These are phyloP conservation scores for Colletotrichum chlorophyti DNA, from an alignment of 2,329 filamentous ascomycete genomes.

Conservation along the genomic window DNA sequence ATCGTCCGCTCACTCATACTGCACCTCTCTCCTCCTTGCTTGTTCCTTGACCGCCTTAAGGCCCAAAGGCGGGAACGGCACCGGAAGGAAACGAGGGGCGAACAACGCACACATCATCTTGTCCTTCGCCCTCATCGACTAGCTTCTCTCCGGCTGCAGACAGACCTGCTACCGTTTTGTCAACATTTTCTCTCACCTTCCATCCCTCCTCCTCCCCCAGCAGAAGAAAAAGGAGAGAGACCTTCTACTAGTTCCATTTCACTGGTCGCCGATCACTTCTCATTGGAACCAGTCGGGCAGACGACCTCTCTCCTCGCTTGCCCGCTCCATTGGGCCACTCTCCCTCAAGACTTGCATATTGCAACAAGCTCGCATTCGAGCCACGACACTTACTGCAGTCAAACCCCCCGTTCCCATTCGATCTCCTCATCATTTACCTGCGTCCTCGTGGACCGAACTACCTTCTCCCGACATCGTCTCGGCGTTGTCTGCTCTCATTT, in stretches of 20 bases:
- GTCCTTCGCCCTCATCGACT: conserved; percentile 9
- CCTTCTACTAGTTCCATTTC: not conserved
- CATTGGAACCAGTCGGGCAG: conserved; percentile 27
- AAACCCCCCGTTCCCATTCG: conserved; percentile 35
- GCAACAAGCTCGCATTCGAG: conserved; percentile 46
- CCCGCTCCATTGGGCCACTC: conserved; percentile 29
- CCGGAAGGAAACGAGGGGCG: conserved; percentile 21
- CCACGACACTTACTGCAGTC: conserved; percentile 45
- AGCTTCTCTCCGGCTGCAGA: not conserved
- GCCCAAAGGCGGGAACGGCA: conserved; percentile 21
- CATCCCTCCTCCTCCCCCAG: not conserved
- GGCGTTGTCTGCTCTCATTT: conserved; percentile 12
- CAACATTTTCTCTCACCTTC: conserved; percentile 15
- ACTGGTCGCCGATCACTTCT: conserved; percentile 5
- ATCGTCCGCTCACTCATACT: conserved; percentile 22
- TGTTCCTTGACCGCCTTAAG: conserved; percentile 24
- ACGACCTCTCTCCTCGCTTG: conserved; percentile 12
- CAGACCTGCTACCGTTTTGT: not conserved
- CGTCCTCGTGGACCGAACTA: conserved; percentile 27
- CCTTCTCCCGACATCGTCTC: conserved; percentile 27
- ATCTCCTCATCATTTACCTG: conserved; percentile 22
- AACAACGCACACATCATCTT: conserved; percentile 27
- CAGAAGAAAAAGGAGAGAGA: not conserved
- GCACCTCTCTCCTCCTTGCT: conserved; percentile 5
- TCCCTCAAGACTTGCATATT: conserved; percentile 29